Base-by-base conservation (phyloP, 768 basidiomycete species). In the Mycena latifolia region DNA sequence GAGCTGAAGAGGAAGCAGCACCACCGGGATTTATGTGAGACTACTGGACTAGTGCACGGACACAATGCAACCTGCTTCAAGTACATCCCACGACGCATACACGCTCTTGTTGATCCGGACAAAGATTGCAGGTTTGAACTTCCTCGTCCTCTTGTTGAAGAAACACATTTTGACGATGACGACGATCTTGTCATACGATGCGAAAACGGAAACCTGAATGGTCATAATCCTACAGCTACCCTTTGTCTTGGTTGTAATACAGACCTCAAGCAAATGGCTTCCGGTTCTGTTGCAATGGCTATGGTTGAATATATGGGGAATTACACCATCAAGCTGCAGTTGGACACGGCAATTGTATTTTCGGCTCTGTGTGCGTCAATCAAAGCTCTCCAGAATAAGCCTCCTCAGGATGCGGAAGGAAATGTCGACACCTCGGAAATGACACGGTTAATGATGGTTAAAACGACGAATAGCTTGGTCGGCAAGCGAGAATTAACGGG, bases 351-450 rank as follows among this genome's bases (percentile, higher is more conserved):
- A 39, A 17, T 39, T 17, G 37, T 69, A n/a, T 69, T 69, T 59
- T 66, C 69, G 1, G 59, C 69, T 15, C 58, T 69, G 7, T 69
- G 69, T 55, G 58, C 64, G 37, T 37, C 69, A n/a, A 69, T 69
- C 39, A 66, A 69, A 59, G 48, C 54, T 37, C 14, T 66, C 2
- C 25, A 27, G 15, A 60, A 66, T 27, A 56, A 57, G 9, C 65
- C 69, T 33, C 69, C 69, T 25, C n/a, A 53, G 61, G 57, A 55
- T 59, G 43, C 53, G 24, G 69, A 70, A 27, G 69, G 69, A 14
- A 48, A 67, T 15, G 28, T 58, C 4, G 65, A 67, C 53, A 41
- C 20, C 3, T n/a, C 48, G 3, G 63, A 65, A 27, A 56, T 28
- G 33, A 43, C 55, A 15, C 39, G 59, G 10, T 53, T 56, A 33